phyloP scores from a whole-genome alignment of 2,329 filamentous ascomycete species.

The Penicillium oxalicum region DNA sequence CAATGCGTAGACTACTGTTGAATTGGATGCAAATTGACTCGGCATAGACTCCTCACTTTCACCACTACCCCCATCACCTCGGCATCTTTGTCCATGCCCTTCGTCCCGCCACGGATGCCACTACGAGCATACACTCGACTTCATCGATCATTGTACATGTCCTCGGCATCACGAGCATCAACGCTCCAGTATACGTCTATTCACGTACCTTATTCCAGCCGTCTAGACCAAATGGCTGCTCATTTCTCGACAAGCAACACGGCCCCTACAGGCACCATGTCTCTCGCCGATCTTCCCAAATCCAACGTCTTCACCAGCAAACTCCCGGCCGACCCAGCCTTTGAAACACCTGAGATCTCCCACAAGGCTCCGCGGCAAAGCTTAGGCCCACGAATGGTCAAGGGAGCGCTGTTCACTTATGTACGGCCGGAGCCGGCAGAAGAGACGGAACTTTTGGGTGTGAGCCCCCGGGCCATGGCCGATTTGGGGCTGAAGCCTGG shows the following conservation, averaged over 20 bases:
- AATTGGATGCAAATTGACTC: no score
- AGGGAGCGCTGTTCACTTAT: constrained; percentile 80
- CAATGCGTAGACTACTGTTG: no score
- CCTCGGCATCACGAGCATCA: constrained; percentile 9
- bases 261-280: constrained; percentile 21
- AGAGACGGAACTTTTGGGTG: constrained; percentile 71
- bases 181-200: constrained; percentile 3
- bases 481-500: constrained; percentile 70
- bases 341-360: constrained; percentile 73
- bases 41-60: no score
- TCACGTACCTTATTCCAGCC: constrained; percentile 6
- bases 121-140: constrained; percentile 5
- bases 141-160: constrained; percentile 21
- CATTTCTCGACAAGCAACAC: constrained; percentile 32
- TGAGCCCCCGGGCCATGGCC: constrained; percentile 70
- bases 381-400: constrained; percentile 76
- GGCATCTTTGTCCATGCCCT: constrained; percentile 3
- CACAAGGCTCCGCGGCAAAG: constrained; percentile 72
- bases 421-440: constrained; percentile 71
- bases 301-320: constrained; percentile 59
- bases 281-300: constrained; percentile 53
- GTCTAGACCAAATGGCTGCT: constrained; percentile 43
- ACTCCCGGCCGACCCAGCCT: constrained; percentile 69
- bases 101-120: constrained; percentile 2
- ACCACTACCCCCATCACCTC: no score